phyloP scores from a whole-genome alignment of 2,329 filamentous ascomycete genomes.

The Cucurbitaria berberidis region DNA sequence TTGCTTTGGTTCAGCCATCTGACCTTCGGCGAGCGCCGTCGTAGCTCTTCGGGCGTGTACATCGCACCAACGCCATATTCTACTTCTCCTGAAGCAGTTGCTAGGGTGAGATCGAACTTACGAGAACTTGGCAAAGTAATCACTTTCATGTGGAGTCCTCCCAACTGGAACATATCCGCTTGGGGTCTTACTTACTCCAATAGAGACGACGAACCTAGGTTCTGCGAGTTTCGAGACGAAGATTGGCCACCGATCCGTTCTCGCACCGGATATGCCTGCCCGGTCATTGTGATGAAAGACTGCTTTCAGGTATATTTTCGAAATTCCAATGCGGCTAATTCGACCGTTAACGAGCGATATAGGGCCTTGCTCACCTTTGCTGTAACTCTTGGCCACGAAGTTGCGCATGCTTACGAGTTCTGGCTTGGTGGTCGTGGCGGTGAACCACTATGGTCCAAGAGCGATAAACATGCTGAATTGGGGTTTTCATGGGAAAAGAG shows the following conservation, averaged over 20 bases:
- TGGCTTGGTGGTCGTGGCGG: slow-evolving; percentile 7
- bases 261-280: not conserved
- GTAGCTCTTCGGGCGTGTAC: slow-evolving; percentile 1
- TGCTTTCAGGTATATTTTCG: slow-evolving; percentile 19
- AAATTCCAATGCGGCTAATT: not conserved
- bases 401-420: slow-evolving; percentile 24
- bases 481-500: slow-evolving; percentile 24
- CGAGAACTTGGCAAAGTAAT: slow-evolving; percentile 10
- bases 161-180: not conserved
- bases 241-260: slow-evolving; percentile 9
- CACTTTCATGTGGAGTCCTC: slow-evolving; percentile 20
- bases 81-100: not conserved
- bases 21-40: slow-evolving; percentile 14
- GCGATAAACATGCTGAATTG: slow-evolving; percentile 17
- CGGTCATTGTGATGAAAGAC: slow-evolving; percentile 14
- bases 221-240: slow-evolving; percentile 1
- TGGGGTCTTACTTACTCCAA: slow-evolving; percentile 11
- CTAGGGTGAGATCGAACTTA: slow-evolving; percentile 13
- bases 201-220: slow-evolving; percentile 4
- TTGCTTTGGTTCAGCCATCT: slow-evolving; percentile 28
- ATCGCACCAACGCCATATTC: slow-evolving; percentile 7
- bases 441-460: slow-evolving; percentile 20
- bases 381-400: slow-evolving; percentile 24
- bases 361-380: slow-evolving; percentile 21
- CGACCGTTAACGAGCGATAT: slow-evolving; percentile 1